phyloP scores from a whole-genome alignment of 2,329 filamentous ascomycete species.

The Cadophora gregata region DNA sequence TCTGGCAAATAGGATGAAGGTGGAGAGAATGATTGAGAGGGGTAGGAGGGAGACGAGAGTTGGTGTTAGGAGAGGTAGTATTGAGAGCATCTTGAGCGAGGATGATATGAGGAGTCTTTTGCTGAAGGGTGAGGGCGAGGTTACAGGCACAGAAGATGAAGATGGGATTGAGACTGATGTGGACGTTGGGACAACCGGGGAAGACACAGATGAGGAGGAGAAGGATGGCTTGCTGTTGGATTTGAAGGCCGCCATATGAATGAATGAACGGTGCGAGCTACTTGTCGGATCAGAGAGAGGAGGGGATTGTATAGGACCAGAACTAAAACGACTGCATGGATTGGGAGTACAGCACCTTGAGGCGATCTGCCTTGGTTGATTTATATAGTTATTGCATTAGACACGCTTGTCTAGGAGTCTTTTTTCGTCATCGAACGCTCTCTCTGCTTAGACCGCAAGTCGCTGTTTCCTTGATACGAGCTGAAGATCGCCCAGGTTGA shows the following conservation, averaged over 20 bases:
- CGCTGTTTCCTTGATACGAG: no score
- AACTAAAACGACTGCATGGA: background rate
- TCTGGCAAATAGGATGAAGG: conserved; percentile 81
- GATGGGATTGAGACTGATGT: conserved; percentile 24
- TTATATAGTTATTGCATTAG: background rate
- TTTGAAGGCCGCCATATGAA: conserved; percentile 1
- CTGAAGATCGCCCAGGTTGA: no score
- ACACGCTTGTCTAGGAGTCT: background rate
- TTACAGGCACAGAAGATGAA: conserved; percentile 42
- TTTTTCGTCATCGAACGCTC: no score
- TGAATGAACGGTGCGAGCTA: no score
- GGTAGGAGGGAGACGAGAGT: conserved; percentile 61
- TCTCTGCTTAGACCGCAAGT: no score
- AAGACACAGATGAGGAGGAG: background rate
- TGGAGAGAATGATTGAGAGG: conserved; percentile 74
- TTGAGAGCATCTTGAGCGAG: conserved; percentile 66
- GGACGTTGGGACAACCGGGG: background rate
- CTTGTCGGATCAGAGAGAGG: background rate
- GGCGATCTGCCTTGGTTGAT: background rate
- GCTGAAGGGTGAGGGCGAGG: conserved; percentile 38
- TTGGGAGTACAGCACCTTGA: background rate
- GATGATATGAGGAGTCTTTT: conserved; percentile 62
- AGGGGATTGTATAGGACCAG: background rate
- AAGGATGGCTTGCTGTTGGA: conserved; percentile 13
- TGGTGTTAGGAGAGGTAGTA: conserved; percentile 55